These are phyloP conservation scores for Tetracladium setigerum DNA, from an alignment of 495 filamentous ascomycete species.

Conservation along the genomic window DNA sequence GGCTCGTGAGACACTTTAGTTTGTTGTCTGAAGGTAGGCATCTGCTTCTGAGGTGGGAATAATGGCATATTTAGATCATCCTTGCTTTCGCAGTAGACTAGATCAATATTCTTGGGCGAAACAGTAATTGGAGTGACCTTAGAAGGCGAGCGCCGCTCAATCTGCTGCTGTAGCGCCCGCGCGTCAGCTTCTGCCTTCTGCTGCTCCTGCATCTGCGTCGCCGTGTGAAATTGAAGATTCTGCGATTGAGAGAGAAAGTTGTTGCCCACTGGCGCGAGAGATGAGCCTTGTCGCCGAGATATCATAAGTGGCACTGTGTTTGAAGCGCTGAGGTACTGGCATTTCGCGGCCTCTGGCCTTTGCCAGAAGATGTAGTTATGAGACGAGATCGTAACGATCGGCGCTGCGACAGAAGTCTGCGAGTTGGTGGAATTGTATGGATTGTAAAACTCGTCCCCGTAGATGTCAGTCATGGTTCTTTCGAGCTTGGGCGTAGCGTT, in stretches of 20 bases:
- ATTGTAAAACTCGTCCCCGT: constrained; percentile 79
- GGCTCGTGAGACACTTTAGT: constrained; percentile 7
- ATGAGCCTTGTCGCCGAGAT: constrained; percentile 55
- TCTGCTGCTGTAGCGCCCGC: constrained; percentile 41
- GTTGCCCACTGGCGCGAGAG: constrained; percentile 46
- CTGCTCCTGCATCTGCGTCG: constrained; percentile 51
- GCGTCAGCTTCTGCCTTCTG: constrained; percentile 52
- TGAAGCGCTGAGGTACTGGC: constrained; percentile 58
- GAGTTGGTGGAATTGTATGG: constrained; percentile 48
- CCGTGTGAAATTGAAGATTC: constrained; percentile 42
- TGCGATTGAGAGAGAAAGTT: constrained; percentile 31
- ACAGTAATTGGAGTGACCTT: constrained; percentile 72
- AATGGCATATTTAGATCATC: constrained; percentile 62
- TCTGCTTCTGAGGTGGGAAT: constrained; percentile 44
- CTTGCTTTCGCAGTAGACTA: constrained; percentile 73
- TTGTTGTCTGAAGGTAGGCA: constrained; percentile 9
- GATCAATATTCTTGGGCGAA: constrained; percentile 86
- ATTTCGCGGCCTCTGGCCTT: constrained; percentile 70
- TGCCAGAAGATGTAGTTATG: constrained; percentile 63
- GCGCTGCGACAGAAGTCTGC: constrained; percentile 33
- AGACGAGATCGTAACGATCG: constrained; percentile 34
- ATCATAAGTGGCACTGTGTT: constrained; percentile 31
- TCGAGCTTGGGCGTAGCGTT: constrained; percentile 68
- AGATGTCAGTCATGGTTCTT: constrained; percentile 79
- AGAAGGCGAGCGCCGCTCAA: constrained; percentile 32